phyloP scores from a whole-genome alignment of 768 basidiomycete genomes.

The Agaricus sinodeliciosus region DNA sequence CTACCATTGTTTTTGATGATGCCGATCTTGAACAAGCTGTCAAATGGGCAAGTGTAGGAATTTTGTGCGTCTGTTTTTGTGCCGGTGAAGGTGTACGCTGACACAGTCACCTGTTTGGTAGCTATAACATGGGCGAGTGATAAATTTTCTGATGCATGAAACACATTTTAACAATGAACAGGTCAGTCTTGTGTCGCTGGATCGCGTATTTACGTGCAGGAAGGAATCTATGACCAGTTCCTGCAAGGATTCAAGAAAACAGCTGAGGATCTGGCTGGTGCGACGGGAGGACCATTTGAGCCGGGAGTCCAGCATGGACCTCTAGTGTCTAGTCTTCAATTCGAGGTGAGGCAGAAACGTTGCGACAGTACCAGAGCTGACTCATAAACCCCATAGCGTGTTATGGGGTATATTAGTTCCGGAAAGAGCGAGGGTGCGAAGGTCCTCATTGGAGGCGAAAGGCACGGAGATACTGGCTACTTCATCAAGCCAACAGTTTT shows the following conservation, averaged over 20 bases:
- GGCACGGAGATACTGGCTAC: constrained; percentile 40
- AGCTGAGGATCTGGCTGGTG: constrained; percentile 37
- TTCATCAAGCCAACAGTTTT: constrained; percentile 76
- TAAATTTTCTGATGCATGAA: not conserved
- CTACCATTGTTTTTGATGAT: constrained; percentile 58
- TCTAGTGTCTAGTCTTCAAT: constrained; percentile 64
- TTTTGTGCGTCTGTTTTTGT: constrained; percentile 43
- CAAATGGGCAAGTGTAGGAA: constrained; percentile 58
- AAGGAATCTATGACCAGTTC: constrained; percentile 74
- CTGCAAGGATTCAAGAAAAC: constrained; percentile 45
- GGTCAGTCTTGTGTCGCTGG: constrained; percentile 77
- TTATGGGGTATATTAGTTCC: constrained; percentile 72
- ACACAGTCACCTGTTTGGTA: not conserved
- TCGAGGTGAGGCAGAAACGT: constrained; percentile 35
- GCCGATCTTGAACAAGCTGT: constrained; percentile 59
- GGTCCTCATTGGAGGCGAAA: constrained; percentile 59
- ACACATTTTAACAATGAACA: not conserved
- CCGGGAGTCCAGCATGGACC: constrained; percentile 58
- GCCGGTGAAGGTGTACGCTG: not conserved
- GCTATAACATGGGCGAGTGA: constrained; percentile 23
- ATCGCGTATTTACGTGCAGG: constrained; percentile 79
- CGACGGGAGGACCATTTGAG: constrained; percentile 61
- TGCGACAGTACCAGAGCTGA: not conserved
- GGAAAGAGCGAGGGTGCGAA: constrained; percentile 70
- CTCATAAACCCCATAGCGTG: constrained; percentile 38